Evolutionary conservation across 176 grass and related monocot species (phyloP), one percentile per base, ranked within the genome.

Genomic region (Pontederia paniculata): DNA sequence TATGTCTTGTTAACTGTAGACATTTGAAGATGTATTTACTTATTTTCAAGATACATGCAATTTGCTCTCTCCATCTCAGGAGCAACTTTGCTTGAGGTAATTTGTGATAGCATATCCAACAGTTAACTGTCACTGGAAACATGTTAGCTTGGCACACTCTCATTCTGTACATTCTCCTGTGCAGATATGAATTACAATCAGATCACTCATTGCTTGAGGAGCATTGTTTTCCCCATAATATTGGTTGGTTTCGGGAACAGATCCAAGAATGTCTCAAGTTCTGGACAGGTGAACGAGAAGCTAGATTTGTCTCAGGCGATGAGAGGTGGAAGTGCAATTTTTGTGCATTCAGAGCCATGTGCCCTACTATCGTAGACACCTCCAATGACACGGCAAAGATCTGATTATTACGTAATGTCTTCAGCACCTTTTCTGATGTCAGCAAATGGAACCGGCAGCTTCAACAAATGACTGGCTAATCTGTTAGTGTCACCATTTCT

Each of bases 141-240:
- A 37, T 37, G 1, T 37, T 37, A 37, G 28, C 28, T 37, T 37
- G 5, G 3, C 28, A 37, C 28, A 37, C 28, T 37, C 28, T 5
- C 28, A 37, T 37, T 37, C 7, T 37, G 28, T 37, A 37, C 28
- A 31, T 8, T 43, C 25, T 53, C 69, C 42, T 46, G 28, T 79
- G 60, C 72, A 97, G 91, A 81, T 97, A 97, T 74, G 91, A 97
- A 71, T 62, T 88, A 8, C 86, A 87, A 54, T 44, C 56, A 61
- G 83, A 90, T 70, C 54, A 90, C 58, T 84, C 91, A 45, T 60
- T 90, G 15, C 74, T 90, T 5, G 79, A 84, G 67, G 83, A 90
- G 70, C 76, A 81, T 52, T 42, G 56, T 52, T 87, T 97, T 66
- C 25, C 64, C 48, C 87, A 84, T 75, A 80, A 97, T 72, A 47